A percentile compares a stretch with the other conserved stretches of the same genome.
phyloP scores from a whole-genome alignment of 2,329 filamentous ascomycete genomes.

The Aspergillus latus region DNA sequence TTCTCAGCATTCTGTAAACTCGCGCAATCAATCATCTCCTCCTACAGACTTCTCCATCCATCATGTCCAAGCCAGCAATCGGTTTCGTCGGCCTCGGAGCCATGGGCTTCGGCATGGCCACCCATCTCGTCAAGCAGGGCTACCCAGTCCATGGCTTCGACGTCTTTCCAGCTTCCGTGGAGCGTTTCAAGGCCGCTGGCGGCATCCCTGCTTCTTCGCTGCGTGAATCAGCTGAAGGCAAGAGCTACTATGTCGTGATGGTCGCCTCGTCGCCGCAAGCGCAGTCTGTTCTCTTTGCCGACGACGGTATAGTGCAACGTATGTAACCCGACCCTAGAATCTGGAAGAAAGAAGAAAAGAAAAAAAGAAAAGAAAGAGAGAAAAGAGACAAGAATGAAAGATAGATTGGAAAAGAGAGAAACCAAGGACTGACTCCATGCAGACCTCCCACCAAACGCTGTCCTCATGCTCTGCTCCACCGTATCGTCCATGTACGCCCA shows the following conservation, averaged over 20 bases:
- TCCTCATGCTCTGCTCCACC: slow-evolving; percentile 68
- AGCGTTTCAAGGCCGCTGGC: slow-evolving; percentile 63
- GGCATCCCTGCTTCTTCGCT: slow-evolving; percentile 59
- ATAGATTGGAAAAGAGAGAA: no score
- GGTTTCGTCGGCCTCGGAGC: slow-evolving; percentile 75
- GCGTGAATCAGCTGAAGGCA: slow-evolving; percentile 56
- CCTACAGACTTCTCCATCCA: slow-evolving; percentile 3
- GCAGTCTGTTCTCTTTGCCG: slow-evolving; percentile 33
- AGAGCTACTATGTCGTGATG: slow-evolving; percentile 68
- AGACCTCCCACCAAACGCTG: slow-evolving; percentile 57
- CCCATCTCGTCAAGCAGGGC: slow-evolving; percentile 66
- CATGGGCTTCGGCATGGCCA: slow-evolving; percentile 82
- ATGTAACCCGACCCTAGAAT: slow-evolving; percentile 1
- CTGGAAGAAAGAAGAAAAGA: no score
- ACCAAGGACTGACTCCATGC: no score
- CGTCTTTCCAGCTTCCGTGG: slow-evolving; percentile 65
- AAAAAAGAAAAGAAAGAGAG: no score
- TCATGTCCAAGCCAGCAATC: slow-evolving; percentile 51
- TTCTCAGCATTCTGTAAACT: neutral
- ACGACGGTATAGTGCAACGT: slow-evolving; percentile 49
- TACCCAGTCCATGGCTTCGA: slow-evolving; percentile 71
- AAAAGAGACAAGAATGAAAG: no score
- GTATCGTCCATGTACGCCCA: slow-evolving; percentile 67
- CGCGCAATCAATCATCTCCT: neutral
- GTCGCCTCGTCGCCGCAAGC: slow-evolving; percentile 57